A percentile compares a stretch with the other conserved stretches of the same genome.
Conservation (phyloP, 2,329 filamentous ascomycete species). For the Aspergillus thermomutatus region DNA sequence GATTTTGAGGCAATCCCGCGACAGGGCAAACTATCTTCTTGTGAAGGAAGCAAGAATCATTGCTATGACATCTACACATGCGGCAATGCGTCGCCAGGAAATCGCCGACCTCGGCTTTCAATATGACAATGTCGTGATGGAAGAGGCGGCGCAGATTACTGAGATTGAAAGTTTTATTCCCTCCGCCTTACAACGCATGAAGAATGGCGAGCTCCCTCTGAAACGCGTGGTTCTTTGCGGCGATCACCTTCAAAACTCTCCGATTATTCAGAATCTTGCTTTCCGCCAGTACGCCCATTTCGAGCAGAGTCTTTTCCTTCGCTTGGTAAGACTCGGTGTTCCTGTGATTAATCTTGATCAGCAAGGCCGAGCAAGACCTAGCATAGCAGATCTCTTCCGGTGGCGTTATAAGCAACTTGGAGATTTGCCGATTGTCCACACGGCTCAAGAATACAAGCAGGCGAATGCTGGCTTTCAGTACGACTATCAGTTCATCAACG, state of each 20-base stretch:
- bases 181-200: constrained; percentile 81
- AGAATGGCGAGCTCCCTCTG: constrained; percentile 68
- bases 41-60: constrained; percentile 96
- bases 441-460: constrained; percentile 65
- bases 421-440: constrained; percentile 72
- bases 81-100: constrained; percentile 87
- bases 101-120: constrained; percentile 91
- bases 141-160: constrained; percentile 96
- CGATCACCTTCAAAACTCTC: constrained; percentile 95
- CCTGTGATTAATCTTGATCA: constrained; percentile 86
- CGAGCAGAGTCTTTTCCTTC: constrained; percentile 90
- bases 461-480: constrained; percentile 91
- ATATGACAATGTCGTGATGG: constrained; percentile 97
- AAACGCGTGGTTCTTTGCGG: constrained; percentile 90
- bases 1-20: constrained; percentile 79
- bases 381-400: constrained; percentile 82
- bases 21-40: constrained; percentile 94
- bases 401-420: constrained; percentile 85
- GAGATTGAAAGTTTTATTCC: constrained; percentile 97
- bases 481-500: constrained; percentile 96
- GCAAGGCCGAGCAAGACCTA: constrained; percentile 85
- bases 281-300: constrained; percentile 95
- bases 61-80: constrained; percentile 98
- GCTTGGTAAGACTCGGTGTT: constrained; percentile 87
- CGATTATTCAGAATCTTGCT: constrained; percentile 88